Percentiles rank a stretch among this genome's conserved stretches.
phyloP scores from a whole-genome alignment of 768 basidiomycete species.

The Boletus patriciae region DNA sequence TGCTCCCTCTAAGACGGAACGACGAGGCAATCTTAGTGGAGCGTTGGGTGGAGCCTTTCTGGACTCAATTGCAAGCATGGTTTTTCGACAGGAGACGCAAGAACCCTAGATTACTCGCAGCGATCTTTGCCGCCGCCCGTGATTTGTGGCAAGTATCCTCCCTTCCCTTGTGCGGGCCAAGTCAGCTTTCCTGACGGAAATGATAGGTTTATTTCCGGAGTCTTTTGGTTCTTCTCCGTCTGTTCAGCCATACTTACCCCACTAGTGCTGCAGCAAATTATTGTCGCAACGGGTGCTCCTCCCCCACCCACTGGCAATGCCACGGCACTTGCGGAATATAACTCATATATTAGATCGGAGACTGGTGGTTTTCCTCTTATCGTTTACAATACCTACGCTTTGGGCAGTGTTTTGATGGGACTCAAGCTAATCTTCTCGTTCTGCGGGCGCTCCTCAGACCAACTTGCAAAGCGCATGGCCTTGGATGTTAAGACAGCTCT shows the following conservation, averaged over 20 bases:
- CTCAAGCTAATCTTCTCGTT: constrained; percentile 26
- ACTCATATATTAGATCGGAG: constrained; percentile 13
- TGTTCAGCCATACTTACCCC: constrained; percentile 23
- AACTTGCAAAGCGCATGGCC: constrained; percentile 30
- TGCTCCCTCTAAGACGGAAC: constrained; percentile 26
- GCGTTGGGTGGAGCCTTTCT: constrained; percentile 26
- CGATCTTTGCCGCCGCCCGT: constrained; percentile 18
- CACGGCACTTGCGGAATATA: constrained; percentile 24
- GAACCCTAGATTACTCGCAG: constrained; percentile 17
- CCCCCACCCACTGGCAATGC: constrained; percentile 18
- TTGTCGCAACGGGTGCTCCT: constrained; percentile 22
- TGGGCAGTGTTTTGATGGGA: constrained; percentile 25
- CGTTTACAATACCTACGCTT: constrained; percentile 23
- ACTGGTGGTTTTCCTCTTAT: constrained; percentile 34
- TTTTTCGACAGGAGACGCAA: constrained; percentile 15
- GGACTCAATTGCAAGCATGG: constrained; percentile 21
- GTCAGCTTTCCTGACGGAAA: background rate
- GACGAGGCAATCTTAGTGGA: constrained; percentile 28
- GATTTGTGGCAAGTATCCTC: constrained; percentile 14
- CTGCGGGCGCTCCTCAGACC: constrained; percentile 31
- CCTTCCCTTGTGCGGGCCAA: background rate
- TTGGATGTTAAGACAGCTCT: constrained; percentile 32
- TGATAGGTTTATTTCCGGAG: constrained; percentile 24
- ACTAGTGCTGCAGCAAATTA: constrained; percentile 30
- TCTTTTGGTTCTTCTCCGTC: constrained; percentile 33